Percentiles rank a stretch among this genome's conserved stretches.
Evolutionary conservation across 306 rosid genomes (phyloP).

Genomic region (Dalbergia oliveri): DNA sequence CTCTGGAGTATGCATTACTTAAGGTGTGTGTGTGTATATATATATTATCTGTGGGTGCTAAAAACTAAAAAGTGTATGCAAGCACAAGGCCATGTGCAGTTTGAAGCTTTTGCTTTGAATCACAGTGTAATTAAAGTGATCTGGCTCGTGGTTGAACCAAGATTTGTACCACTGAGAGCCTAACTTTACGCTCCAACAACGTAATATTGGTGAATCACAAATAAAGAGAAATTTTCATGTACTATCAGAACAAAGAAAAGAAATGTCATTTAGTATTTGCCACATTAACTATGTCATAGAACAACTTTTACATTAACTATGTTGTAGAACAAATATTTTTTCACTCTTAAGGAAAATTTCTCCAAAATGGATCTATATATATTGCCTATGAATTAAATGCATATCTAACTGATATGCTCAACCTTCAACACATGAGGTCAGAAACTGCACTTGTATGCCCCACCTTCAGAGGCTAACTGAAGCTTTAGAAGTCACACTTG

Average conservation of each 20-base stretch:
- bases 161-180: not conserved
- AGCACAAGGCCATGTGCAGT: slow-evolving; percentile 62
- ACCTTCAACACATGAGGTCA: slow-evolving; percentile 27
- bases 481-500: slow-evolving; percentile 13
- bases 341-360: not conserved
- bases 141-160: slow-evolving; percentile 43
- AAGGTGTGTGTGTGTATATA: slow-evolving; percentile 44
- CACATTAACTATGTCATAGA: not conserved
- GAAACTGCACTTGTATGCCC: slow-evolving; percentile 39
- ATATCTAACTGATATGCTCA: not conserved
- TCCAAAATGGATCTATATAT: not conserved
- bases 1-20: slow-evolving; percentile 47
- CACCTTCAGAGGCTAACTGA: slow-evolving; percentile 28
- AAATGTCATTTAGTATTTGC: not conserved
- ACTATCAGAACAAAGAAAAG: not conserved
- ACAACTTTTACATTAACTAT: not conserved
- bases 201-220: too few species aligned
- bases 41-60: slow-evolving; percentile 41
- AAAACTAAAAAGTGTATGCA: slow-evolving; percentile 13
- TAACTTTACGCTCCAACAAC: slow-evolving; percentile 8
- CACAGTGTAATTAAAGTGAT: slow-evolving; percentile 46
- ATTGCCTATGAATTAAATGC: not conserved
- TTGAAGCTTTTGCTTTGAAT: slow-evolving; percentile 53
- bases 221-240: not conserved
- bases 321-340: not conserved